Evolutionary conservation across 371 early-diverging fungal genomes (phyloP).

Genomic region (Lichtheimia ornata): DNA sequence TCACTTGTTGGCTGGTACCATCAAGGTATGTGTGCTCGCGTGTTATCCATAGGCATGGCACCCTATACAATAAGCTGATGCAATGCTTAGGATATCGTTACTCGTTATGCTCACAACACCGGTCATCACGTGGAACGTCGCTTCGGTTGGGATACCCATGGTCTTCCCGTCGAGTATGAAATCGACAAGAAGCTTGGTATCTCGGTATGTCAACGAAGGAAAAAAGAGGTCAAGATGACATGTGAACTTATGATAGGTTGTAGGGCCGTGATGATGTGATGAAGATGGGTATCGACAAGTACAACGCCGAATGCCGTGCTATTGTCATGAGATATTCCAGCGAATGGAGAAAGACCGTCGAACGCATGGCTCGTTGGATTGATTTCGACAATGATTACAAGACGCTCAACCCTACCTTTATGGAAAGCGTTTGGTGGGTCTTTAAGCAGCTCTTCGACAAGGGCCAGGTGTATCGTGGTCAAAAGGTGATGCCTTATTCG

Average conservation of each 20-base stretch:
- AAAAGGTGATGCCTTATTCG: constrained; percentile 97
- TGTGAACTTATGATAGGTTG: constrained; percentile 1
- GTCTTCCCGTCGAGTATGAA: constrained; percentile 99
- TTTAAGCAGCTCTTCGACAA: constrained; percentile 97
- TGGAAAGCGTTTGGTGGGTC: constrained; percentile 99
- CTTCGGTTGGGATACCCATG: constrained; percentile 99
- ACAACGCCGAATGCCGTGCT: constrained; percentile 98
- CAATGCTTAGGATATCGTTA: constrained; percentile 88
- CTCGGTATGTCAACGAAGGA: not conserved
- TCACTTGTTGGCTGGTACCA: constrained; percentile 99
- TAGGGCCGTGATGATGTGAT: constrained; percentile 87
- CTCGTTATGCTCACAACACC: constrained; percentile 97
- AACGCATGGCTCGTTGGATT: constrained; percentile 99
- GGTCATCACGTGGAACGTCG: constrained; percentile 98
- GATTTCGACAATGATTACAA: constrained; percentile 99
- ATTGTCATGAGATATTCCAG: constrained; percentile 98
- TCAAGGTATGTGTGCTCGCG: constrained; percentile 73
- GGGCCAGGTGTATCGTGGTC: constrained; percentile 97
- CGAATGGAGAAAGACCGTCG: constrained; percentile 98
- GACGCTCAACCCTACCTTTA: constrained; percentile 93
- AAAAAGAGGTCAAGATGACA: not conserved
- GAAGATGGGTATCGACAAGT: constrained; percentile 98
- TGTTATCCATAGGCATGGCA: not conserved
- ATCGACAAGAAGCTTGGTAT: constrained; percentile 99
- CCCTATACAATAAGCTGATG: not conserved